Base-by-base conservation (phyloP, 1,284 basidiomycete genomes). In the Pseudozyma flocculosa region DNA sequence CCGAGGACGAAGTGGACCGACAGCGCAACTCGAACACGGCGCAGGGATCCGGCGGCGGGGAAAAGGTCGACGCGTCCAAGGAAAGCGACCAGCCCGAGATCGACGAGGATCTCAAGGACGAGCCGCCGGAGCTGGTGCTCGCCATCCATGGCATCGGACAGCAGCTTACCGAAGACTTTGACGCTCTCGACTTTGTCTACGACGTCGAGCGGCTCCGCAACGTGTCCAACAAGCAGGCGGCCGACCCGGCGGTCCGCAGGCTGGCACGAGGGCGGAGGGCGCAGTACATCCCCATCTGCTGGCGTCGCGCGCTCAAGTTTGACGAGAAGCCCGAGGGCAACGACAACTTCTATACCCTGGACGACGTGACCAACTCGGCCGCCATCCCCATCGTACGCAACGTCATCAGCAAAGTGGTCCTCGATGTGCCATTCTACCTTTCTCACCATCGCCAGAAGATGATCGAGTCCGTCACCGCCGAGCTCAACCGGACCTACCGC, bases 231-330 rank as follows among this genome's bases (percentile, higher is more conserved):
- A 68, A 49, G 29, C 65, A 60, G 42, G 51, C 49, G n/a, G 48
- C 50, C 26, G 67, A 59, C 40, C 62, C 56, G 14, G 67, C 48
- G 11, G 24, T 76, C 11, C 48, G 56, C 8, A 40, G 47, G 21
- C 43, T 75, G 26, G 54, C 67, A 2, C 50, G 64, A 24, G 66
- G 68, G 2, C 63, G 81, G 9, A 78, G 82, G 19, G 78, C 80
- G 1, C 82, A 83, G 51, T 81, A 84, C 41, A 70, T 85, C 5
- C 84, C 83, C 0, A 81, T 85, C 15, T 82, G 83, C 66, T 85
- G 84, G 84, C 75, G 84, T 13, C 80, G 82, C 3, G 80, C 75
- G 11, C 72, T 84, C 21, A 49, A 70, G 18, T 76, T 76, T 19
- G 54, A 65, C 45, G 54, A 61, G 22, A 36, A 51, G 48, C 54